Conservation (phyloP, 257 asterid species). For the Cruciata laevipes region DNA sequence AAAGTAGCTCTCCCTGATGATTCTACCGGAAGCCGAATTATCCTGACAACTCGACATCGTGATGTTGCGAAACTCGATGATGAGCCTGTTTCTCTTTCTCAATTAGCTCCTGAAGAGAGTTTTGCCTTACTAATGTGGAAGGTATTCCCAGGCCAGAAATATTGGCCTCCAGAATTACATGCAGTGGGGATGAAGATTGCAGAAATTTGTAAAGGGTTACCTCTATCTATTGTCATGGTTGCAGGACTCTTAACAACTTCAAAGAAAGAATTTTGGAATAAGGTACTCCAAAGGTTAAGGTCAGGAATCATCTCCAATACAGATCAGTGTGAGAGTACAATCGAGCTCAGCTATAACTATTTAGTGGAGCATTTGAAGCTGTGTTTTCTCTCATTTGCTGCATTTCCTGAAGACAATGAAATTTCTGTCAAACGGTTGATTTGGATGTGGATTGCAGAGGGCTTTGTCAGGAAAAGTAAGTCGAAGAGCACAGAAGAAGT, state of each 20-base stretch:
- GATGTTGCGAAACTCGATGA: background rate
- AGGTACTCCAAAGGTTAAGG: background rate
- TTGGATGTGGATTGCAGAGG: conserved; percentile 11
- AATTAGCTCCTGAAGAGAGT: background rate
- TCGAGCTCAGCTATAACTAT: conserved; percentile 3
- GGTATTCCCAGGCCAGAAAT: background rate
- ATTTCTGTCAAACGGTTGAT: background rate
- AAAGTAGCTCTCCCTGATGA: background rate
- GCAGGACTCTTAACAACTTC: background rate
- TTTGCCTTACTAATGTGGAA: background rate
- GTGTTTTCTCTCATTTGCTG: conserved; percentile 11
- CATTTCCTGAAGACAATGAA: conserved; percentile 1
- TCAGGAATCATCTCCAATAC: background rate
- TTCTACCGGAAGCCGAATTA: background rate
- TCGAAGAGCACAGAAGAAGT: background rate
- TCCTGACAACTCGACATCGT: background rate
- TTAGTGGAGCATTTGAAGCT: background rate
- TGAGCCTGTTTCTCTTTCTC: background rate
- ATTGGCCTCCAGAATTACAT: background rate
- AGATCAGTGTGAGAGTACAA: background rate
- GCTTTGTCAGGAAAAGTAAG: background rate
- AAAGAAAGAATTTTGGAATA: background rate
- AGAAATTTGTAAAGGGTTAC: background rate
- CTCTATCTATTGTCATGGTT: background rate
- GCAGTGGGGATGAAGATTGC: background rate